Percentiles rank a stretch among this genome's conserved stretches.
Conservation (phyloP, 2,329 filamentous ascomycete genomes). For the Cladosporium sp. region DNA sequence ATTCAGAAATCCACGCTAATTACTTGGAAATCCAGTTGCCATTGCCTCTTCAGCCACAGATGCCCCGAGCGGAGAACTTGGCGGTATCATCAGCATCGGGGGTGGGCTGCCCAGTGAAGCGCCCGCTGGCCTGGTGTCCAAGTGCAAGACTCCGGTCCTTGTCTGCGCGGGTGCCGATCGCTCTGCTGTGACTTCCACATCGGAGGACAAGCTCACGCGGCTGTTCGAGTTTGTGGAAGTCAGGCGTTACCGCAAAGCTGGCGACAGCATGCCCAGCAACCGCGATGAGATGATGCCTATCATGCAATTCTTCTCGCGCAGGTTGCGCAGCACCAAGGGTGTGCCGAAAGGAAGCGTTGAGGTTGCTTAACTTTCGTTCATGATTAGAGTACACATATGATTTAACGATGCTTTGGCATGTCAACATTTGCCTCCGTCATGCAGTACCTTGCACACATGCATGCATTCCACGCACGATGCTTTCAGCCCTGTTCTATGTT, state of each 20-base stretch:
- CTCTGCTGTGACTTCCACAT: constrained; percentile 56
- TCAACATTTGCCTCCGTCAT: too few relatives aligned
- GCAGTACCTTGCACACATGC: too few relatives aligned
- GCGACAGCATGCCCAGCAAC: constrained; percentile 77
- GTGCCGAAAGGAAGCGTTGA: constrained; percentile 52
- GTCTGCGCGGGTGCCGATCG: constrained; percentile 54
- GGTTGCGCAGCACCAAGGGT: constrained; percentile 53
- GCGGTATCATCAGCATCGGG: constrained; percentile 61
- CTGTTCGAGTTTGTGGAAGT: constrained; percentile 54
- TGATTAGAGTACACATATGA: not conserved
- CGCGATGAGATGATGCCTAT: constrained; percentile 85
- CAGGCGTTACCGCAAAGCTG: constrained; percentile 64
- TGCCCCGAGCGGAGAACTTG: constrained; percentile 37
- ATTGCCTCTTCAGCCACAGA: constrained; percentile 16
- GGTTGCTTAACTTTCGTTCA: constrained; percentile 26
- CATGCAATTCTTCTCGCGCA: constrained; percentile 76
- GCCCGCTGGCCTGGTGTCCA: constrained; percentile 40
- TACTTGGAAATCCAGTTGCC: constrained; percentile 13
- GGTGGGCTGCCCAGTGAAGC: constrained; percentile 51
- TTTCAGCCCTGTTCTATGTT: too few relatives aligned
- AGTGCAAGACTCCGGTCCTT: constrained; percentile 61
- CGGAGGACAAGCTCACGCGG: constrained; percentile 59
- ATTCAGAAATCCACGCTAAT: not conserved
- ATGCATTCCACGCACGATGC: too few relatives aligned
- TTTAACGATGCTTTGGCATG: too few relatives aligned